Evolutionary conservation across 345 rosid genomes (phyloP).

Genomic region (Viola odorata): DNA sequence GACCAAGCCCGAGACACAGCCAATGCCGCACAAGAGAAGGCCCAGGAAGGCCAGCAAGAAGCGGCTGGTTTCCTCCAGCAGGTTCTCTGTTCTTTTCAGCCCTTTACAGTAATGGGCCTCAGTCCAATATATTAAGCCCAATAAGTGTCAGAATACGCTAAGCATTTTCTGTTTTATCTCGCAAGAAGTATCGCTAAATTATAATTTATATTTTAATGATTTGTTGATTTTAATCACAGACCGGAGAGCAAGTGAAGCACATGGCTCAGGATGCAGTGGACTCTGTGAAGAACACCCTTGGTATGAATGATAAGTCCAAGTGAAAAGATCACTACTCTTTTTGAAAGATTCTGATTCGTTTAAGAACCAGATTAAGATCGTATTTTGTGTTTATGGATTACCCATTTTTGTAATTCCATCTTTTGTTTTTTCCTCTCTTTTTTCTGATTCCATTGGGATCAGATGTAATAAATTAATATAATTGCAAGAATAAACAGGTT

Average conservation of each 20-base stretch:
- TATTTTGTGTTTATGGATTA: too few relatives aligned
- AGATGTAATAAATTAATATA: too few relatives aligned
- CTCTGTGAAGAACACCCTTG: slow-evolving; percentile 22
- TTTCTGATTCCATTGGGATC: too few relatives aligned
- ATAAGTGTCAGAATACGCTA: not conserved
- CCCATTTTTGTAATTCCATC: too few relatives aligned
- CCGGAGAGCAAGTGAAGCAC: slow-evolving; percentile 39
- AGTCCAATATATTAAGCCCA: too few relatives aligned
- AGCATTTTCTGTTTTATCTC: not conserved
- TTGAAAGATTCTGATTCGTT: not conserved
- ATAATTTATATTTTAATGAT: not conserved
- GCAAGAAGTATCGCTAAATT: not conserved
- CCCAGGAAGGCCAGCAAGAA: slow-evolving; percentile 2
- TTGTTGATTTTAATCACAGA: slow-evolving; percentile 4
- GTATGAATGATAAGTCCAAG: not conserved
- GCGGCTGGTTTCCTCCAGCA: slow-evolving; percentile 11
- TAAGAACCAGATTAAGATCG: not conserved
- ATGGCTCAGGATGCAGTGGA: slow-evolving; percentile 42
- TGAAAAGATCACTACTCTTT: too few relatives aligned
- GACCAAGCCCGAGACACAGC: slow-evolving; percentile 9
- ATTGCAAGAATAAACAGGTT: too few relatives aligned
- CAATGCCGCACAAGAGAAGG: slow-evolving; percentile 9
- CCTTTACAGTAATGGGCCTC: not conserved
- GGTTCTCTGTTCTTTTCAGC: not conserved
- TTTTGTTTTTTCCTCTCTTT: too few relatives aligned